Conservation (phyloP, 106 monocot genomes). For the Acorus gramineus region DNA sequence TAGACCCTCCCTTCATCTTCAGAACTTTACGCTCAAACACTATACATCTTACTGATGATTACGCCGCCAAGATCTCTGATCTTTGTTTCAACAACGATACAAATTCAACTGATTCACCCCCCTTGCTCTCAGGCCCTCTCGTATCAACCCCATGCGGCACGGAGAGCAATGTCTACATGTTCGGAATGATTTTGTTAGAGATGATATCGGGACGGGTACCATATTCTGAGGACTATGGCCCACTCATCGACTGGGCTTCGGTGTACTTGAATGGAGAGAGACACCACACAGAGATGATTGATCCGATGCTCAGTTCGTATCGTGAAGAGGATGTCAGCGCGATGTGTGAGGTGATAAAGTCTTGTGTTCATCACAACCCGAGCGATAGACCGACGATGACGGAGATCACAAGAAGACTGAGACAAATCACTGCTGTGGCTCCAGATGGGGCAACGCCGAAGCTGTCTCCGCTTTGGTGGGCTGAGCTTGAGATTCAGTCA, state of each 20-base stretch:
- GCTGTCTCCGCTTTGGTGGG: conserved; percentile 82
- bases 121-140: conserved; percentile 2
- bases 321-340: conserved; percentile 27
- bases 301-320: conserved; percentile 30
- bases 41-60: conserved; percentile 18
- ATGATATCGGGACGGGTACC: conserved; percentile 67
- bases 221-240: conserved; percentile 49
- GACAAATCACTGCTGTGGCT: conserved; percentile 32
- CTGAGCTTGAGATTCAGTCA: conserved; percentile 73
- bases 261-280: conserved; percentile 44
- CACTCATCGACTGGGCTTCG: conserved; percentile 67
- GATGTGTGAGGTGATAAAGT: conserved; percentile 33
- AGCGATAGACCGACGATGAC: conserved; percentile 38
- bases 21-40: neutral
- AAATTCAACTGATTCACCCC: conserved; percentile 1
- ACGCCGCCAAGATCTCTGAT: conserved; percentile 67
- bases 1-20: neutral
- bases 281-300: conserved; percentile 47
- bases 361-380: conserved; percentile 31
- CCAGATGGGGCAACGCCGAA: conserved; percentile 55
- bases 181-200: conserved; percentile 65
- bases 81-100: conserved; percentile 35
- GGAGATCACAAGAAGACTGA: conserved; percentile 33
- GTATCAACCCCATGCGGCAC: conserved; percentile 3
- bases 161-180: conserved; percentile 51